Evolutionary conservation across 768 basidiomycete genomes (phyloP).

Genomic region (Pisolithus marmoratus): DNA sequence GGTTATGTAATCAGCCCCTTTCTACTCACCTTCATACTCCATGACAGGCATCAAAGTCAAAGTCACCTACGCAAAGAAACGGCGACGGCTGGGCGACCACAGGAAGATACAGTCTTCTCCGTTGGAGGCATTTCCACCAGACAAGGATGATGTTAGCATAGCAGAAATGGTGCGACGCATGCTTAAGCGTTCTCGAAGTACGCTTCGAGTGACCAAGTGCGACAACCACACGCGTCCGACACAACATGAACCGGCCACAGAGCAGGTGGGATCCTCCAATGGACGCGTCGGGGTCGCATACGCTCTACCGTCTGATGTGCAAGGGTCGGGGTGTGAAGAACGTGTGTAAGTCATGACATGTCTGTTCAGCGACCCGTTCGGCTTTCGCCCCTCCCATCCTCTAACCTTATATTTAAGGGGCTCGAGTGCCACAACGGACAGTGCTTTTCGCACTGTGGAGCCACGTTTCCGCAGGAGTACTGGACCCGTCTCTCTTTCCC

Average conservation of each 20-base stretch:
- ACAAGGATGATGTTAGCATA: slow-evolving; percentile 29
- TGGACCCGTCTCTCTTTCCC: slow-evolving; percentile 34
- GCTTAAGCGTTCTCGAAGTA: slow-evolving; percentile 44
- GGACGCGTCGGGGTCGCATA: slow-evolving; percentile 10
- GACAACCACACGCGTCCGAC: slow-evolving; percentile 13
- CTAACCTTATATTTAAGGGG: slow-evolving; percentile 34
- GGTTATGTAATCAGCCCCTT: slow-evolving; percentile 10
- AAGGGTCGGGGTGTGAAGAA: too few relatives aligned
- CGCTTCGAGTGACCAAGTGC: slow-evolving; percentile 15
- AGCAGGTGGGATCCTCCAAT: slow-evolving; percentile 28
- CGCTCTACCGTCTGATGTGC: too few relatives aligned
- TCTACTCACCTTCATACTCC: too few relatives aligned
- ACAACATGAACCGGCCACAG: slow-evolving; percentile 22
- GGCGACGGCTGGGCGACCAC: slow-evolving; percentile 13
- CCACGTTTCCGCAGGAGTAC: slow-evolving; percentile 46
- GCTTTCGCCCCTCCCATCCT: slow-evolving; percentile 39
- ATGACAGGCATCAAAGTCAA: slow-evolving; percentile 11
- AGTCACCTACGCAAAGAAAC: slow-evolving; percentile 30
- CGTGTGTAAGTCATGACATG: slow-evolving; percentile 8
- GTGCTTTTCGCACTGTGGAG: slow-evolving; percentile 28
- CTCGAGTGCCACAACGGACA: slow-evolving; percentile 39
- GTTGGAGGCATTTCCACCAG: slow-evolving; percentile 20
- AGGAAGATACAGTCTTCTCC: slow-evolving; percentile 21
- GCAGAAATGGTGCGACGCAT: slow-evolving; percentile 40
- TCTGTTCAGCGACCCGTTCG: slow-evolving; percentile 17